Evolutionary conservation across 2,329 filamentous ascomycete species (phyloP).

Genomic region (Tolypocladium nubicola): DNA sequence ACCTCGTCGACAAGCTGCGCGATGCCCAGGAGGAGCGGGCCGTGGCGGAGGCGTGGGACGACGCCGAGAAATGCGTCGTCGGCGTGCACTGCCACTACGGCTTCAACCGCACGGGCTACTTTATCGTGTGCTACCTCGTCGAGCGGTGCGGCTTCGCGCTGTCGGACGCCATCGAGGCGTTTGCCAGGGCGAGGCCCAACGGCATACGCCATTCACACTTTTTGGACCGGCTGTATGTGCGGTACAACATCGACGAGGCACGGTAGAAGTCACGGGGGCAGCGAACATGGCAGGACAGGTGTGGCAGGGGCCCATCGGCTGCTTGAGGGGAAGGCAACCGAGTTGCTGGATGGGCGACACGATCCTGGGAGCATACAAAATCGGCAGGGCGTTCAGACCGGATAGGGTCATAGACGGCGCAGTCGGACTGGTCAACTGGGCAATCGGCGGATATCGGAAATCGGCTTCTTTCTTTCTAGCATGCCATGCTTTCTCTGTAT

Average conservation of each 20-base stretch:
- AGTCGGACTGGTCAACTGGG: background rate
- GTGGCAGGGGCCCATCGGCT: background rate
- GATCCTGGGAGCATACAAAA: background rate
- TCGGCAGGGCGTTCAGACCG: background rate
- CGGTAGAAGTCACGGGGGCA: background rate
- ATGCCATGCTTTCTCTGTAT: background rate
- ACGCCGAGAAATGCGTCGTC: slow-evolving; percentile 39
- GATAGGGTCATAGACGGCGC: background rate
- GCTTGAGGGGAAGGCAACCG: background rate
- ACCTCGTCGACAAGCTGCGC: slow-evolving; percentile 48
- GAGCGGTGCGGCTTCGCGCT: slow-evolving; percentile 64
- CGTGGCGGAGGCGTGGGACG: slow-evolving; percentile 26
- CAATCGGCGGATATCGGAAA: background rate
- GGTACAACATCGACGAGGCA: slow-evolving; percentile 42
- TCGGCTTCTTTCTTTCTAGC: background rate
- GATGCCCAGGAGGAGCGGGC: slow-evolving; percentile 33
- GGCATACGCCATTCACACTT: slow-evolving; percentile 90
- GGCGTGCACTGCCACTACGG: slow-evolving; percentile 94
- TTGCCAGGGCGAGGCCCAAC: slow-evolving; percentile 60
- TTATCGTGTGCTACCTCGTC: slow-evolving; percentile 84
- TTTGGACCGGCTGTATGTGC: slow-evolving; percentile 68
- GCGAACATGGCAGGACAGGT: background rate
- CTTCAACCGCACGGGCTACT: slow-evolving; percentile 88
- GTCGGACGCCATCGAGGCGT: slow-evolving; percentile 68
- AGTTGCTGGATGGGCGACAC: too few relatives aligned